Evolutionary conservation across 805 yeast species (phyloP), one percentile per base, ranked within the genome.

Genomic region (Metschnikowia baotianmanensis): DNA sequence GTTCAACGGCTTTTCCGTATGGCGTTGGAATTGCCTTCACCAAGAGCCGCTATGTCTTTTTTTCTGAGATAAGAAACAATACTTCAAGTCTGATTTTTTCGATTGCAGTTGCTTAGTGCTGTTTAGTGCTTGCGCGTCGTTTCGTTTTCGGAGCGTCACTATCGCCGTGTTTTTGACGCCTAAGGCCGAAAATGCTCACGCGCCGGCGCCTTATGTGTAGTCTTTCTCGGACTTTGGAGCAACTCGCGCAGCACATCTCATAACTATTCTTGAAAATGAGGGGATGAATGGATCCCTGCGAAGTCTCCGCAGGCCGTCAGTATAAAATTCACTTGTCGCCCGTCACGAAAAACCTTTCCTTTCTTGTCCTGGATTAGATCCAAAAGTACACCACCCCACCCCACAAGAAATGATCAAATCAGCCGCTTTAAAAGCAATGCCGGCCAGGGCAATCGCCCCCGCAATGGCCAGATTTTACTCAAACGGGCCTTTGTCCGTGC

Each of bases 401-500:
- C 2, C n/a, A 16, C 21, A 18, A 13, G 26, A 13, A 10, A 40
- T 40, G 43, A 29, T 40, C 15, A 38, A 23, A 18, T 27, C 42
- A 10, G 24, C 38, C 13, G 43, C 43, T 7, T 22, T 29, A 9
- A 34, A 30, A 15, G 24, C 38, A 12, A 34, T 40, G 35, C 26
- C 35, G 19, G 21, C 43, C 20, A 34, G 35, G 30, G 31, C 43
- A 11, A n/a, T 30, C 11, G 38, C 17, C 31, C 43, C 38, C 9
- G 31, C 37, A 7, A 15, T 34, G 22, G 12, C 43, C 9, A 40
- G 43, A 21, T 17, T 29, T 10, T 40, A 57, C 48, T 60, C 68
- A 26, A 48, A 49, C 34, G 55, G 61, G 49, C 71, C 74, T 19
- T 60, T 70, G 52, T 48, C 74, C 3, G 68, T 70, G 8, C 65